These are phyloP conservation scores for Fusarium sacchari DNA, from an alignment of 2,329 filamentous ascomycete species.

Conservation along the genomic window DNA sequence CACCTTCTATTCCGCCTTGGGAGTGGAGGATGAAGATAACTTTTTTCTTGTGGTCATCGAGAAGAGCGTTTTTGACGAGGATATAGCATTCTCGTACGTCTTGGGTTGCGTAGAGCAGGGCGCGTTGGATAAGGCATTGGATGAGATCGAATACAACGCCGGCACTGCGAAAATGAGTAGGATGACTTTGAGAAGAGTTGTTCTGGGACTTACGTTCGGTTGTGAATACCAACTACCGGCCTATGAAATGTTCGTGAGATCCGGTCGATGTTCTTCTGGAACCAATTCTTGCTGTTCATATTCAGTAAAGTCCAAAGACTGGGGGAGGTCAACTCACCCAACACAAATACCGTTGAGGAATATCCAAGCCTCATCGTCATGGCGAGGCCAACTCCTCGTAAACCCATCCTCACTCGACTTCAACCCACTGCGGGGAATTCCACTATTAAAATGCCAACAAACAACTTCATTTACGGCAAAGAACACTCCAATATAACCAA, in stretches of 20 bases:
- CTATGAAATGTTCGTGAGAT: conserved; percentile 26
- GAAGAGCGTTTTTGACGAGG: conserved; percentile 24
- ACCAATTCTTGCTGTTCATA: conserved; percentile 8
- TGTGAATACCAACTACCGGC: conserved; percentile 23
- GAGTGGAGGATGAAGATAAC: conserved; percentile 26
- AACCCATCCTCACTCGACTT: conserved; percentile 10
- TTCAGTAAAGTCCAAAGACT: not conserved
- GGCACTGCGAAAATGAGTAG: not conserved
- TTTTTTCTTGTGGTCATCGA: conserved; percentile 11
- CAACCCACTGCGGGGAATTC: conserved; percentile 10
- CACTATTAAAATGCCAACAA: conserved; percentile 20
- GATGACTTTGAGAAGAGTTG: rapidly evolving
- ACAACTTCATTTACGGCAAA: not conserved
- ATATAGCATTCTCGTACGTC: conserved; percentile 28
- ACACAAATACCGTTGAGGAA: conserved; percentile 35
- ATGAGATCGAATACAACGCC: conserved; percentile 26
- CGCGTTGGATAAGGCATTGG: conserved; percentile 24
- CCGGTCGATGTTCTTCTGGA: conserved; percentile 27
- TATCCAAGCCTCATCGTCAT: conserved; percentile 27
- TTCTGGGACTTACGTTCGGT: conserved; percentile 10
- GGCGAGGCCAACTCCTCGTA: conserved; percentile 8
- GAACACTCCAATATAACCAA: not conserved
- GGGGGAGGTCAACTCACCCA: not conserved
- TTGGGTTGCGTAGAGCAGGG: conserved; percentile 25
- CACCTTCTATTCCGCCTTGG: conserved; percentile 24